Evolutionary conservation across 2,329 filamentous ascomycete genomes (phyloP).

Genomic region (Cordyceps militaris): DNA sequence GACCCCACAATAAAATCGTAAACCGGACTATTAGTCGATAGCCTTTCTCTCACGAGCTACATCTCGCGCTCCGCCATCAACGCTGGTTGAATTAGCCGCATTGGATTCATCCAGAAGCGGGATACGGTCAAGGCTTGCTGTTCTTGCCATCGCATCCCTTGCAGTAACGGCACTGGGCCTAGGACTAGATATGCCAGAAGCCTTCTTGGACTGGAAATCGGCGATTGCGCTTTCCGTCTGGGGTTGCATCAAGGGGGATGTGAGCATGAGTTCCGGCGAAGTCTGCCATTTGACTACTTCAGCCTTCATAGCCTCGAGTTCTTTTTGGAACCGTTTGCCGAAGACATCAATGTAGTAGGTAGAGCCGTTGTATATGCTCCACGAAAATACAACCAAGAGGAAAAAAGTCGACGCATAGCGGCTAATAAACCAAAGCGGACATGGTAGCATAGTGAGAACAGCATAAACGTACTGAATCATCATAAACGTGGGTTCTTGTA

Average conservation of each 20-base stretch:
- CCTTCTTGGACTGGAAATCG: not conserved
- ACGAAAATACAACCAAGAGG: constrained; percentile 75
- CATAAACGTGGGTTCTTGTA: constrained; percentile 94
- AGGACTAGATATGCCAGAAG: constrained; percentile 11
- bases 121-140: constrained; percentile 44
- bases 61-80: constrained; percentile 40
- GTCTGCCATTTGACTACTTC: constrained; percentile 87
- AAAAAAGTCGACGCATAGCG: constrained; percentile 72
- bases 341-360: constrained; percentile 99
- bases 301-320: constrained; percentile 78
- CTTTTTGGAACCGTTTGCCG: constrained; percentile 92
- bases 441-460: constrained; percentile 86
- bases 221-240: constrained; percentile 18
- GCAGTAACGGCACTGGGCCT: constrained; percentile 5
- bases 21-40: constrained; percentile 12
- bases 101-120: constrained; percentile 46
- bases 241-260: constrained; percentile 28
- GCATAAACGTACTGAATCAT: constrained; percentile 90
- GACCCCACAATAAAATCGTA: not conserved
- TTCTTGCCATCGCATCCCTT: constrained; percentile 18
- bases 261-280: constrained; percentile 40
- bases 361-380: constrained; percentile 94
- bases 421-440: constrained; percentile 90
- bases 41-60: constrained; percentile 41
- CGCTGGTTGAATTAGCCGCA: constrained; percentile 29